Evolutionary conservation across 2,329 filamentous ascomycete genomes (phyloP).

Genomic region (Botrytis deweyae): DNA sequence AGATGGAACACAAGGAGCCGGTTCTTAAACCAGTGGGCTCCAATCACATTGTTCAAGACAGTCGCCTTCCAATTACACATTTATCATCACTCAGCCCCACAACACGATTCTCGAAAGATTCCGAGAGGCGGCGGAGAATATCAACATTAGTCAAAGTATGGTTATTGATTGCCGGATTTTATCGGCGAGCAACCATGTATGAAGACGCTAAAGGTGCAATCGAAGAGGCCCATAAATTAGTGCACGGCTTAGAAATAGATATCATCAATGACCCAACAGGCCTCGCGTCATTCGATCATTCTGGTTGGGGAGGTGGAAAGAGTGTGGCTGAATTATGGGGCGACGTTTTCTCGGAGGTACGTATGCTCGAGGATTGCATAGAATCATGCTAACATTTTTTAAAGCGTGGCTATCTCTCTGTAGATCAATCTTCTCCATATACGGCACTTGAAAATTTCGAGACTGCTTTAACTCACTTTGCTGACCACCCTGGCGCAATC

Average conservation of each 20-base stretch:
- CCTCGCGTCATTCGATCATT: constrained; percentile 59
- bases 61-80: constrained; percentile 25
- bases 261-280: constrained; percentile 61
- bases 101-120: constrained; percentile 52
- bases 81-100: constrained; percentile 32
- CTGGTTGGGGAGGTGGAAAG: constrained; percentile 76
- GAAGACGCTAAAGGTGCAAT: constrained; percentile 80
- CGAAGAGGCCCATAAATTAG: constrained; percentile 76
- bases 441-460: constrained; percentile 78
- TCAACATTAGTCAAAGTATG: constrained; percentile 73
- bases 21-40: constrained; percentile 25
- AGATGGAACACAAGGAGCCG: constrained; percentile 33
- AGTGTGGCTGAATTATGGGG: constrained; percentile 82
- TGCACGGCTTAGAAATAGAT: constrained; percentile 68
- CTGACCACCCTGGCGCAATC: constrained; percentile 77
- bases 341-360: constrained; percentile 79
- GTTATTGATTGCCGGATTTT: constrained; percentile 87
- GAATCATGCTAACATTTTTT: constrained; percentile 34
- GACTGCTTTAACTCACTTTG: constrained; percentile 72
- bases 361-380: constrained; percentile 35
- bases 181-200: constrained; percentile 75
- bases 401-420: constrained; percentile 38
- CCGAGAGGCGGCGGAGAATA: constrained; percentile 50
- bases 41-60: constrained; percentile 28
- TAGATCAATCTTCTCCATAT: constrained; percentile 49